Base-by-base conservation (phyloP, 495 filamentous ascomycete species). In the Aspergillus taichungensis region DNA sequence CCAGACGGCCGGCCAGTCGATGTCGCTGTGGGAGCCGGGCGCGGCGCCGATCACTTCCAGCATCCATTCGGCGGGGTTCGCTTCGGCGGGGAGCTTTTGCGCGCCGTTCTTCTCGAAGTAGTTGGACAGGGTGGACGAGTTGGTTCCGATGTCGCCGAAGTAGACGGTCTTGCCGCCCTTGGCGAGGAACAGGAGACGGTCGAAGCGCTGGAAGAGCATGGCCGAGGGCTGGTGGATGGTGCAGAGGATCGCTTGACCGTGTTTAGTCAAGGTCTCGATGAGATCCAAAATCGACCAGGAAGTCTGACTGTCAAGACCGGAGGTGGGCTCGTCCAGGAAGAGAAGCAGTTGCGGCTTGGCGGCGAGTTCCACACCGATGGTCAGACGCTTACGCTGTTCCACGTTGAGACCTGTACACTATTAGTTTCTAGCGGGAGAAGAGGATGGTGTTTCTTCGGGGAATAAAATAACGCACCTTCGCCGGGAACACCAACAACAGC, bases 21-120 rank as follows among this genome's bases (percentile, higher is more conserved):
- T 77, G 34, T 85, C 77, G 45, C 79, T 84, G 49, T 74, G 60
- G 10, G 79, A 80, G 43, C 87, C 87, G n/a, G 90, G 89, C 1
- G 90, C 89, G 24, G 88, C 88, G 49, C 90, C 91, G 55, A 91
- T 94, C 39, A 88, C 83, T 57, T 95, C 88, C 31, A 97, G 72
- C 87, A 97, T 95, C 86, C 87, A 95, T 66, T 97, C 91, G 13
- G 91, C 91, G 27, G 88, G 88, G 49, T 77, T 95, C n/a, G 87
- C 84, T 11, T 84, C 81, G 57, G 56, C 8, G 75, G 85, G 66
- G 75, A 95, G 51, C 53, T 78, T 71, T 13, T 73, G 66, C 4
- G 84, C 86, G 37, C 89, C 84, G 55, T 90, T 84, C 38, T 73
- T 70, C 64, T 92, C 84, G 52, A 95, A 95, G 65, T 95, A 95